phyloP scores from a whole-genome alignment of 495 filamentous ascomycete genomes.

The Lasiosphaeria ovina region DNA sequence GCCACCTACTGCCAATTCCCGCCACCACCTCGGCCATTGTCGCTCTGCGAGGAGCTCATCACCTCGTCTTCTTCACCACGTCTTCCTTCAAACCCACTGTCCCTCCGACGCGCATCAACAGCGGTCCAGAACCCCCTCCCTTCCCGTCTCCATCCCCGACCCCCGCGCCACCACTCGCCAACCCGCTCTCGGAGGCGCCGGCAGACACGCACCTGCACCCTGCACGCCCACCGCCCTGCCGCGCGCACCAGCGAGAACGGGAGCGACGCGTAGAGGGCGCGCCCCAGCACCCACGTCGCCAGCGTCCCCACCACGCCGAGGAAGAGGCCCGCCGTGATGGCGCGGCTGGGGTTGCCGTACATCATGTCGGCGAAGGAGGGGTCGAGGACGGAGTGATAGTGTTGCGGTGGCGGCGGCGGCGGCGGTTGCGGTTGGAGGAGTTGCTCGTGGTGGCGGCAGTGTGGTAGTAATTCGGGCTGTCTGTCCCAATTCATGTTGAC shows the following conservation, averaged over 20 bases:
- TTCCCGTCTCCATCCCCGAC: no score
- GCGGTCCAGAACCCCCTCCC: no score
- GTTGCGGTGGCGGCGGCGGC: neutral
- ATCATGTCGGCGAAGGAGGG: constrained; percentile 2
- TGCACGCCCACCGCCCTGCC: neutral
- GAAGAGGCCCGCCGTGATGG: neutral
- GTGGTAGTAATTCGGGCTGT: no score
- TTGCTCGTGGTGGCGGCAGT: neutral
- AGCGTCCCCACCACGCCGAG: neutral
- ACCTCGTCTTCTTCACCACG: no score
- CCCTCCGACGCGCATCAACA: no score
- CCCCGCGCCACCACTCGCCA: no score
- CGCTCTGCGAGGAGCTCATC: no score
- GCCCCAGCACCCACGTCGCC: neutral
- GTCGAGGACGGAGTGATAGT: neutral
- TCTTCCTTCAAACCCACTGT: no score
- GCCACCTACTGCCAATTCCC: no score
- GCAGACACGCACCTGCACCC: neutral
- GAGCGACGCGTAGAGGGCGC: neutral
- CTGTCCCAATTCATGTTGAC: no score
- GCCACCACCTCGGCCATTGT: no score
- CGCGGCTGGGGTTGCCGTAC: constrained; percentile 1
- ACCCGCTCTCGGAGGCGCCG: no score
- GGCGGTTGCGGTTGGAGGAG: neutral
- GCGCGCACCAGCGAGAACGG: neutral